Base-by-base conservation (phyloP, 345 rosid genomes). In the Schrenkiella parvula region DNA sequence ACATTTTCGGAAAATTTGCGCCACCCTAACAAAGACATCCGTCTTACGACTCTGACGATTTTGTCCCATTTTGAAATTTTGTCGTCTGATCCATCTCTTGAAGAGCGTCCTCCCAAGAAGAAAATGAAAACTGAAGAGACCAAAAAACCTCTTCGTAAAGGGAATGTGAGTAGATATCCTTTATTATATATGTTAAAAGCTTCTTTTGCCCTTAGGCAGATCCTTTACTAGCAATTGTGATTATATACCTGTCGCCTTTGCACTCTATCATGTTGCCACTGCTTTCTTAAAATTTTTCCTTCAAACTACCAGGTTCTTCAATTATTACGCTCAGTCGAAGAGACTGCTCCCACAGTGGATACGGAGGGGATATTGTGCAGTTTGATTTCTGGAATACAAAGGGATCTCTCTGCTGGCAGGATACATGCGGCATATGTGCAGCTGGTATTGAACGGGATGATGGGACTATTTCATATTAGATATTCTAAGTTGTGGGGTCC, bases 391-490 rank as follows among this genome's bases (percentile, higher is more conserved):
- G 84, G 50, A 69, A 83, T 95, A 76, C 91, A 88, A 68, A 84
- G 43, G 82, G 77, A 70, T 65, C 70, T 95, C 71, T 74, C 88
- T 39, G 79, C 92, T 57, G 95, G 90, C 78, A 86, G 85, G 83
- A 76, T 95, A 74, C 66, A 82, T 62, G 85, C 76, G 68, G 47
- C 72, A 39, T 87, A 89, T 83, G 26, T 82, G 21, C 84, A 87
- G 52, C 75, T 81, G 32, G 61, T 87, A 72, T 84, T 91, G 81
- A 87, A 84, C 80, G 95, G 89, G 59, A 28, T 89, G 60, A 73
- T 89, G 64, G 99, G 97, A 67, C 74, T 91, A 19, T 85, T 89
- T 66, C 84, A 91, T 78, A 89, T 80, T 75, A 82, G 89, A 63
- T 89, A 86, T 72, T 80, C 81, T 77, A 71, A 65, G 66, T 62